phyloP scores from a whole-genome alignment of 2,329 filamentous ascomycete species.

The Exophiala mesophila region DNA sequence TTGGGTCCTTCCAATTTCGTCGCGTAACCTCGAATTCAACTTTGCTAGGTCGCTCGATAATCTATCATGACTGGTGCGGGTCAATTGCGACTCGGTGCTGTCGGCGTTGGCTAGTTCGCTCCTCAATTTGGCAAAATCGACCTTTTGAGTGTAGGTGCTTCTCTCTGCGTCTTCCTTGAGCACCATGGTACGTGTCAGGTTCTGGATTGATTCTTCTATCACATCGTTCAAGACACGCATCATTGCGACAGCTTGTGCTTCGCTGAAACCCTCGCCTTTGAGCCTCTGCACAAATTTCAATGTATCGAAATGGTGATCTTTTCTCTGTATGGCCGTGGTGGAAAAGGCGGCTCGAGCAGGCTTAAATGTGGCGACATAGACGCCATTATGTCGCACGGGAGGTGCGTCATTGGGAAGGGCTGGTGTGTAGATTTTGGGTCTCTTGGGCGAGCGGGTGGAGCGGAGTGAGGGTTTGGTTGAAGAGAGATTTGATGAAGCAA shows the following conservation, averaged over 20 bases:
- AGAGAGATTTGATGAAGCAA: slow-evolving; percentile 1
- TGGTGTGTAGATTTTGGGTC: slow-evolving; percentile 12
- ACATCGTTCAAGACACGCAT: slow-evolving; percentile 97
- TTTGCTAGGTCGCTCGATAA: slow-evolving; percentile 93
- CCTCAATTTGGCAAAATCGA: slow-evolving; percentile 95
- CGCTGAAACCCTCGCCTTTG: slow-evolving; percentile 86
- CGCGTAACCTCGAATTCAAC: slow-evolving; percentile 78
- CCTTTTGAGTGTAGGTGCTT: slow-evolving; percentile 71
- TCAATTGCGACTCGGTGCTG: slow-evolving; percentile 83
- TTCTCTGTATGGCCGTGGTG: slow-evolving; percentile 59
- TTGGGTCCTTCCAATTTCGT: slow-evolving; percentile 92
- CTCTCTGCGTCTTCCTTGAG: slow-evolving; percentile 69
- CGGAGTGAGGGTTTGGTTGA: not conserved
- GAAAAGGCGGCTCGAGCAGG: slow-evolving; percentile 45
- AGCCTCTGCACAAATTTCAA: slow-evolving; percentile 92
- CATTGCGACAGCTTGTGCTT: slow-evolving; percentile 94
- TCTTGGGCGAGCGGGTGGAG: slow-evolving; percentile 4
- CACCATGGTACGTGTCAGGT: slow-evolving; percentile 96
- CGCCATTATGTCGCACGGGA: slow-evolving; percentile 43
- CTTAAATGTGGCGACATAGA: slow-evolving; percentile 43
- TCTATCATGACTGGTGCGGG: slow-evolving; percentile 82
- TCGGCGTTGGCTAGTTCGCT: slow-evolving; percentile 90
- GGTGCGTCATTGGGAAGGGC: slow-evolving; percentile 10
- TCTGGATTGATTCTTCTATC: slow-evolving; percentile 97
- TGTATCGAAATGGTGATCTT: slow-evolving; percentile 96